Evolutionary conservation across 306 rosid species (phyloP).

Genomic region (Cicer bijugum): DNA sequence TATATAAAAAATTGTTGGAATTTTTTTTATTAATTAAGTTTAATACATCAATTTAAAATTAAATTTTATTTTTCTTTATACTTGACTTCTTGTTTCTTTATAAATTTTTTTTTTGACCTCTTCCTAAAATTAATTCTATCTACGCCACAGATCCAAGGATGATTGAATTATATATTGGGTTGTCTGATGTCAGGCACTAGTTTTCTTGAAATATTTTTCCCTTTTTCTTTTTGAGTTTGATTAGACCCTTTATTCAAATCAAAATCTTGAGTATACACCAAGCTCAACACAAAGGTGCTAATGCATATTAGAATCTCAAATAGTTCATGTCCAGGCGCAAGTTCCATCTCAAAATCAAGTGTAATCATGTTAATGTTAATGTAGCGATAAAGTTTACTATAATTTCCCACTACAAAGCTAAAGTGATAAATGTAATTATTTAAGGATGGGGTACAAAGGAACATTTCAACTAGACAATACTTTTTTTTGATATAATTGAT

Average conservation of each 20-base stretch:
- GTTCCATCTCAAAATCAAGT: constrained; percentile 60
- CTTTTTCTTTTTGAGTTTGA: no score
- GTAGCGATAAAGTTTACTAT: constrained; percentile 71
- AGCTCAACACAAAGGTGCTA: constrained; percentile 8
- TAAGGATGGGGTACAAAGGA: constrained; percentile 61
- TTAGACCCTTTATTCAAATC: no score
- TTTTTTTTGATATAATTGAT: constrained; percentile 58
- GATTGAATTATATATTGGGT: constrained; percentile 44
- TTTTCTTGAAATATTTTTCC: background rate
- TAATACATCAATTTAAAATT: no score
- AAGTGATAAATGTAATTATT: constrained; percentile 70
- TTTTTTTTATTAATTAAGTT: no score
- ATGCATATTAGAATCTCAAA: constrained; percentile 54
- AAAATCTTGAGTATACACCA: no score
- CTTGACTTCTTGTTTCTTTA: no score
- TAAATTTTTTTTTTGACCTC: no score
- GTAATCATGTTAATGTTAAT: constrained; percentile 56
- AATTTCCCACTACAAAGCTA: constrained; percentile 81
- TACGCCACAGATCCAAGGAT: constrained; percentile 30
- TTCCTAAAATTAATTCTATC: no score
- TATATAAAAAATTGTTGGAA: no score
- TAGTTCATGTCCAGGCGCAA: constrained; percentile 55
- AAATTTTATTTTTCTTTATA: no score
- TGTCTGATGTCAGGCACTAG: background rate
- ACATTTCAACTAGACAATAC: constrained; percentile 75